phyloP scores from a whole-genome alignment of 2,329 filamentous ascomycete species.

The Apiospora kogelbergensis region DNA sequence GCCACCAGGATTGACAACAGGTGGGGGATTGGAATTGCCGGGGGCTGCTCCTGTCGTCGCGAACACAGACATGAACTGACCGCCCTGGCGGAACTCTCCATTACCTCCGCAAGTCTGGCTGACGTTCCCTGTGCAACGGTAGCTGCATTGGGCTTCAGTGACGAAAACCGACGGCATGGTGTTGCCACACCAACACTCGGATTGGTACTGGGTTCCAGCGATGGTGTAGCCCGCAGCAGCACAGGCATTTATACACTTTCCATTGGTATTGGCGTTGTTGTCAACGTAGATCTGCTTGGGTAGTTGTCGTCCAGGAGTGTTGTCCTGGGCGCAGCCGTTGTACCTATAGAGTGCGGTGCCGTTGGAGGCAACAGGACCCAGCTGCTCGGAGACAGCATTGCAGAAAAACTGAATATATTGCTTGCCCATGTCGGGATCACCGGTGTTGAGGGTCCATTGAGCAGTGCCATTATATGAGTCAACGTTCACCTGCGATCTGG shows the following conservation, averaged over 20 bases:
- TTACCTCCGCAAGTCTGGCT: constrained; percentile 56
- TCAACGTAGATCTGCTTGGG: constrained; percentile 38
- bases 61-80: constrained; percentile 49
- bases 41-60: constrained; percentile 31
- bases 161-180: constrained; percentile 44
- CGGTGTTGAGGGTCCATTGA: constrained; percentile 57
- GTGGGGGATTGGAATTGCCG: constrained; percentile 3
- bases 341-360: constrained; percentile 52
- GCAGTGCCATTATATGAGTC: constrained; percentile 49
- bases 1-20: not conserved
- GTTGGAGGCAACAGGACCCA: constrained; percentile 43
- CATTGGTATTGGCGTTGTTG: constrained; percentile 41
- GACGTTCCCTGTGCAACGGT: constrained; percentile 47
- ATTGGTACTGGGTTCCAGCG: constrained; percentile 49
- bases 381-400: constrained; percentile 51
- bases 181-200: constrained; percentile 57
- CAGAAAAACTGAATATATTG: constrained; percentile 53
- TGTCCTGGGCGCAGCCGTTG: constrained; percentile 55
- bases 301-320: constrained; percentile 54
- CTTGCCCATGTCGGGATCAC: constrained; percentile 53
- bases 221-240: constrained; percentile 35
- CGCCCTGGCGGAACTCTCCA: constrained; percentile 34
- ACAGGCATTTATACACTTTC: constrained; percentile 46
- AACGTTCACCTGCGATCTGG: constrained; percentile 57
- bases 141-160: constrained; percentile 49